Evolutionary conservation across 192 early-diverging fungal species (phyloP), one percentile per base, ranked within the genome.

Genomic region (Phlyctochytrium arcticum): DNA sequence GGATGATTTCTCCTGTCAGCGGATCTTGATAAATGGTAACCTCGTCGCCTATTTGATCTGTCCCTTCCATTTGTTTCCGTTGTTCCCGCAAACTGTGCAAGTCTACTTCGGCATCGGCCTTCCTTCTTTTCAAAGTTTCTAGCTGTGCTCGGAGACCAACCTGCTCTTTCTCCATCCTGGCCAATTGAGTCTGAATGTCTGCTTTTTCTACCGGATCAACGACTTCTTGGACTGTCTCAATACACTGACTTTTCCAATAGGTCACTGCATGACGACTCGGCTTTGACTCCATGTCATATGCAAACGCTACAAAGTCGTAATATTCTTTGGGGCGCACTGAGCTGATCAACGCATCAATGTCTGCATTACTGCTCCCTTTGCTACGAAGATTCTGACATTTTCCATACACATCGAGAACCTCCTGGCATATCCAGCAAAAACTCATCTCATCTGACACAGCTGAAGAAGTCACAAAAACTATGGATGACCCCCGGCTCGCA

Each of bases 201-300:
- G 37, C 57, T 34, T 68, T 48, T 51, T 84, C 77, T 17, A 12
- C 34, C 9, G 39, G 51, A 24, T 71, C 70, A 23, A 81, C 56
- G 12, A 12, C 49, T 3, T 84, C 79, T 57, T 74, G 78, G 7
- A 73, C 65, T 4, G 62, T 68, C 57, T 84, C 79, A 26, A 84
- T 66, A 54, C 74, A 81, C 48, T 67, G 49, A 24, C 65, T 42
- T 27, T 60, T 53, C 76, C 76, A 84, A 39, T 77, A 73, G 0
- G 55, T 42, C 17, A 71, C 4, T 12, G 68, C 77, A 15, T 59
- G 59, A 29, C 51, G 67, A n/a, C 32, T 70, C 5, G 44, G 64
- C 9, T 34, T 31, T 30, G 65, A 30, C 30, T 57, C 56, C 39
- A 50, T 57, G 36, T 67, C 65, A 58, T 73, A 65, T 21, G 81